Evolutionary conservation across 2,329 filamentous ascomycete species (phyloP).

Genomic region (Epichloe amarillans): DNA sequence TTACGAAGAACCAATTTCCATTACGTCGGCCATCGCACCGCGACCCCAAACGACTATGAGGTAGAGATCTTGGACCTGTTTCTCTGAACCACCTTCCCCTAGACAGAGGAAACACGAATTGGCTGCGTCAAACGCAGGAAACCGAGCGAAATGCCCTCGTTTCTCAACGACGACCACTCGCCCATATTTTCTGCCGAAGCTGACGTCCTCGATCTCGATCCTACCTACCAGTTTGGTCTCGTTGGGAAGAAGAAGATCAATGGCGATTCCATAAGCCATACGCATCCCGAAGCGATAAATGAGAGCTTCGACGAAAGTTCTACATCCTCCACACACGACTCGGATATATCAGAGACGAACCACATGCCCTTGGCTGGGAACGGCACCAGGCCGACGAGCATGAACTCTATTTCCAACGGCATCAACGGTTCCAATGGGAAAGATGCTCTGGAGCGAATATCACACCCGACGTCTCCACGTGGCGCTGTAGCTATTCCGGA

Average conservation of each 20-base stretch:
- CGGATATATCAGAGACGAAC: constrained; percentile 34
- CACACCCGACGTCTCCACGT: constrained; percentile 14
- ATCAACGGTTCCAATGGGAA: constrained; percentile 25
- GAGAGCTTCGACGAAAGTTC: constrained; percentile 43
- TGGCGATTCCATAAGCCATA: constrained; percentile 23
- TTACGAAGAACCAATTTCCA: background rate
- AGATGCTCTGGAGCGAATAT: constrained; percentile 15
- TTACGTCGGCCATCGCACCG: background rate
- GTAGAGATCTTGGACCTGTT: background rate
- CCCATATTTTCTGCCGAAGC: constrained; percentile 27
- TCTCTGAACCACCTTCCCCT: background rate
- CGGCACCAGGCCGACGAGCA: constrained; percentile 35
- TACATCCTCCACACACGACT: constrained; percentile 38
- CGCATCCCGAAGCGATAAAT: constrained; percentile 33
- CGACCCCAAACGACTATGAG: background rate
- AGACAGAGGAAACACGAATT: background rate
- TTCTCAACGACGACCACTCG: constrained; percentile 33
- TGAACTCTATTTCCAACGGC: constrained; percentile 46
- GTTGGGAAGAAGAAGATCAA: constrained; percentile 22
- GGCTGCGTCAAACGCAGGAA: constrained; percentile 3
- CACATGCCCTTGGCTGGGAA: constrained; percentile 30
- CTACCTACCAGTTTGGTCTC: constrained; percentile 24
- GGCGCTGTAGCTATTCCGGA: constrained; percentile 16
- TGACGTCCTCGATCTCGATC: constrained; percentile 32
- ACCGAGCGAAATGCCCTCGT: constrained; percentile 37